Percentiles rank a stretch among this genome's conserved stretches.
These are phyloP conservation scores for Globisporangium canariense DNA, from an alignment of 352 stramenopile genomes.

Conservation along the genomic window DNA sequence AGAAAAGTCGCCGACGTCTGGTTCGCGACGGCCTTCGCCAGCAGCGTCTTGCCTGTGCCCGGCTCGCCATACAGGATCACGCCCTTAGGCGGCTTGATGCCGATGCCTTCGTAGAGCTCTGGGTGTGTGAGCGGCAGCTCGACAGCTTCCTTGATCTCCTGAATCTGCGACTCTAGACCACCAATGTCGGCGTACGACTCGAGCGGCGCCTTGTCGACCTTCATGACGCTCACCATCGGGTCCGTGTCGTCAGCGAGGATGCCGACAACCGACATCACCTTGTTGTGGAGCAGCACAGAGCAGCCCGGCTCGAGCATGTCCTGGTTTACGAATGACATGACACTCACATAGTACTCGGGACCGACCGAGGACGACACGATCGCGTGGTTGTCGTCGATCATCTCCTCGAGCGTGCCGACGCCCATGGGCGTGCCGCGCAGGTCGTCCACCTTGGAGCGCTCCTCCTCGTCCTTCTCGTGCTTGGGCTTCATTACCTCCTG, in stretches of 20 bases:
- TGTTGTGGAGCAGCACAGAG: conserved; percentile 99
- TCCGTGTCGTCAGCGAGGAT: conserved; percentile 99
- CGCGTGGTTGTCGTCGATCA: conserved; percentile 99
- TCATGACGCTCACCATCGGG: conserved; percentile 99
- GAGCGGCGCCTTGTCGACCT: conserved; percentile 98
- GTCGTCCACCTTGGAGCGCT: conserved; percentile 99
- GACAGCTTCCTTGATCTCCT: conserved; percentile 94
- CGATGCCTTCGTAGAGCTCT: conserved; percentile 99
- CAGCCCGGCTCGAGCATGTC: conserved; percentile 99
- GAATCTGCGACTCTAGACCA: conserved; percentile 97
- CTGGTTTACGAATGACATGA: conserved; percentile 99
- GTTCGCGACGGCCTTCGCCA: conserved; percentile 99
- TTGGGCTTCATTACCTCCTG: conserved; percentile 99
- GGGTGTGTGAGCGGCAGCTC: conserved; percentile 98
- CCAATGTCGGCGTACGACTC: conserved; percentile 99
- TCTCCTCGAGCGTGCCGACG: conserved; percentile 99
- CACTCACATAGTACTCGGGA: conserved; percentile 99
- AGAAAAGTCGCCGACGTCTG: conserved; percentile 99
- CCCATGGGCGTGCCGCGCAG: conserved; percentile 97
- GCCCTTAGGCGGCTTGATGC: conserved; percentile 98
- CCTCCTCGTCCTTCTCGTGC: conserved; percentile 98
- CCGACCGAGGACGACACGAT: conserved; percentile 98
- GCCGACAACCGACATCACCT: conserved; percentile 99
- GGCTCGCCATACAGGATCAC: conserved; percentile 99
- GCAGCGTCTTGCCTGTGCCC: conserved; percentile 99